Evolutionary conservation across 331 rosid species (phyloP), one percentile per base, ranked within the genome.

Genomic region (Quercus phellos): DNA sequence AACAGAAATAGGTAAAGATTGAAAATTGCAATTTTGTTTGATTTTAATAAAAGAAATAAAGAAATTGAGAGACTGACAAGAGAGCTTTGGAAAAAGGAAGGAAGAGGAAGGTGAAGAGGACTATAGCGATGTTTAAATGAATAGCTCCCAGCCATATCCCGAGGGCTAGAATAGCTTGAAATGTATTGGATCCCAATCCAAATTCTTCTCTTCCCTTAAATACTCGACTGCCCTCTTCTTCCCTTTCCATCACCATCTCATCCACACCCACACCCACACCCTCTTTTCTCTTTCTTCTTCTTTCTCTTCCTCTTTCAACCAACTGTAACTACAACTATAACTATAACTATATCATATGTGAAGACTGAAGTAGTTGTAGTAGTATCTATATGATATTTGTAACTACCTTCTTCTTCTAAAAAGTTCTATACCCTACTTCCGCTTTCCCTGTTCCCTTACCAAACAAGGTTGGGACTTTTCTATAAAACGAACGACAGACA

Each of bases 131-230:
- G 81, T 75, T 84, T 82, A 92, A 79, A 84, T 92, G 98, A 78
- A 94, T 85, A 46, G 88, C 78, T 22, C 98, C 98, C 1, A 94
- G 84, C 95, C 94, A 94, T 29, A 90, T 59, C 1, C 73, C 77
- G 59, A 94, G 69, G 10, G 97, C 95, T 18, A 82, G 72, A 43
- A 90, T 35, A n/a, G 78, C 34, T 63, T 58, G 70, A 1, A 88
- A 7, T 4, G 24, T 0, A 78, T 38, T 86, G 35, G 90, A 80
- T 2, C 70, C 79, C 63, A 83, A 77, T 50, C 70, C 79, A 63
- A 83, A 77, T 50, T 68, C 84, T 18, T 81, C 84, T 7, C 70
- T 79, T n/a, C 86, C 92, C 7, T 68, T 75, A 76, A 90, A 79
- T 12, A 90, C 42, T 78, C 78, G 66, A 73, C 77, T 35, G 21